phyloP scores from a whole-genome alignment of 2,329 filamentous ascomycete genomes.

The Aspergillus pseudoviridinutans region DNA sequence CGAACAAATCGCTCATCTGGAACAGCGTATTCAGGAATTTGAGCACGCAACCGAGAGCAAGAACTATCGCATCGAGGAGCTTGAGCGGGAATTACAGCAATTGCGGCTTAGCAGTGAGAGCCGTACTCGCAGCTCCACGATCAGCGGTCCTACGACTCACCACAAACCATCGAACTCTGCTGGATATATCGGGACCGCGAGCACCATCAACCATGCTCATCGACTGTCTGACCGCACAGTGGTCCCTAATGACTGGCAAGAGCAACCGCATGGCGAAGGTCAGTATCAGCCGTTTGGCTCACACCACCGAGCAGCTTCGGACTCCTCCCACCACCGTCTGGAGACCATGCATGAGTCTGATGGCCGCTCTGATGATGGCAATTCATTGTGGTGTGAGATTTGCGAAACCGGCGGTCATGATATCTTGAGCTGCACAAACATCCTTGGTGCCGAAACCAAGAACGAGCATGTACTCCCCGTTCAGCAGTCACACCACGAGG shows the following conservation, averaged over 20 bases:
- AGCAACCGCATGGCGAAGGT: constrained; percentile 24
- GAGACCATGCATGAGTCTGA: constrained; percentile 41
- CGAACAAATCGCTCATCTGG: constrained; percentile 62
- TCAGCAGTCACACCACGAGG: constrained; percentile 11
- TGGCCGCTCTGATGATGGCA: constrained; percentile 65
- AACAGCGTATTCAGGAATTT: constrained; percentile 75
- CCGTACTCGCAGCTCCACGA: constrained; percentile 34
- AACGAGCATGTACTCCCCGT: constrained; percentile 10
- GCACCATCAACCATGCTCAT: constrained; percentile 31
- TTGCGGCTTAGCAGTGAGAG: constrained; percentile 26
- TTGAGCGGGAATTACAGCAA: constrained; percentile 70
- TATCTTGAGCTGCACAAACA: constrained; percentile 88
- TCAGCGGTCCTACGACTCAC: constrained; percentile 30
- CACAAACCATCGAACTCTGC: constrained; percentile 29
- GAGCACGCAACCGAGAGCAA: constrained; percentile 70
- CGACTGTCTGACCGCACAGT: constrained; percentile 42
- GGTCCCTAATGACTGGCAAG: constrained; percentile 40
- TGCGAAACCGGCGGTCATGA: constrained; percentile 91
- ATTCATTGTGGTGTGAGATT: constrained; percentile 86
- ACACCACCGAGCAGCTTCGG: constrained; percentile 24
- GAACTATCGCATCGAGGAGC: constrained; percentile 70
- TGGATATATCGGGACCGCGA: constrained; percentile 23
- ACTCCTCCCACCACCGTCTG: constrained; percentile 28
- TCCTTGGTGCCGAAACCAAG: constrained; percentile 57
- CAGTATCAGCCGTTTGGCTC: constrained; percentile 21